phyloP scores from a whole-genome alignment of 2,329 filamentous ascomycete genomes.

The Colletotrichum noveboracense region DNA sequence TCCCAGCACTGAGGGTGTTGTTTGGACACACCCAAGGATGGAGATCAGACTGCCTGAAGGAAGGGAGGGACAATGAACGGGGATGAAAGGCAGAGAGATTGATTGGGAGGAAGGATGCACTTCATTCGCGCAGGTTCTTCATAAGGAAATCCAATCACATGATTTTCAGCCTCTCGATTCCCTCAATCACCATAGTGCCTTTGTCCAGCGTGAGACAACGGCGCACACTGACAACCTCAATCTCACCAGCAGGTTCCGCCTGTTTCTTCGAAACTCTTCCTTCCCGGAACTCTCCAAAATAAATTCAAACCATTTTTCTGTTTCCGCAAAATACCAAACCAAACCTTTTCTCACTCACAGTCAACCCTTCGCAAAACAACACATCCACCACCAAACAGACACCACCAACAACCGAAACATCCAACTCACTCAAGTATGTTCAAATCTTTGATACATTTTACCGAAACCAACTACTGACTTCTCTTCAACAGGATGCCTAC shows the following conservation, averaged over 20 bases:
- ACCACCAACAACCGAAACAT: background rate
- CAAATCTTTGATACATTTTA: accelerated
- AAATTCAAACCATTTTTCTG: background rate
- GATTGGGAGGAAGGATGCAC: background rate
- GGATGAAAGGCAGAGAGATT: accelerated
- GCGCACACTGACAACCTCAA: background rate
- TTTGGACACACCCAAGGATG: background rate
- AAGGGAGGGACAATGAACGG: background rate
- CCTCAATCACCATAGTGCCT: background rate
- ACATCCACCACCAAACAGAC: background rate
- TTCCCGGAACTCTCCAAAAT: background rate
- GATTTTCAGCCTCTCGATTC: background rate
- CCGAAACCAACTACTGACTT: background rate
- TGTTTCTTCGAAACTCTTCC: background rate
- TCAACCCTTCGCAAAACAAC: background rate
- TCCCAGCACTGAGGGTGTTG: background rate
- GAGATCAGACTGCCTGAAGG: background rate
- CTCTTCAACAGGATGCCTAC: background rate
- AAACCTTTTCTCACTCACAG: background rate
- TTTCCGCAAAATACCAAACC: background rate
- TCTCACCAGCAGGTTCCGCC: background rate
- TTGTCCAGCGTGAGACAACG: background rate
- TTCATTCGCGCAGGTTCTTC: background rate
- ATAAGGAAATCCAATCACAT: background rate
- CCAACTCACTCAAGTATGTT: background rate